A percentile compares a stretch with the other conserved stretches of the same genome.
These are phyloP conservation scores for Linanthus parryae DNA, from an alignment of 148 eudicot species.

Conservation along the genomic window DNA sequence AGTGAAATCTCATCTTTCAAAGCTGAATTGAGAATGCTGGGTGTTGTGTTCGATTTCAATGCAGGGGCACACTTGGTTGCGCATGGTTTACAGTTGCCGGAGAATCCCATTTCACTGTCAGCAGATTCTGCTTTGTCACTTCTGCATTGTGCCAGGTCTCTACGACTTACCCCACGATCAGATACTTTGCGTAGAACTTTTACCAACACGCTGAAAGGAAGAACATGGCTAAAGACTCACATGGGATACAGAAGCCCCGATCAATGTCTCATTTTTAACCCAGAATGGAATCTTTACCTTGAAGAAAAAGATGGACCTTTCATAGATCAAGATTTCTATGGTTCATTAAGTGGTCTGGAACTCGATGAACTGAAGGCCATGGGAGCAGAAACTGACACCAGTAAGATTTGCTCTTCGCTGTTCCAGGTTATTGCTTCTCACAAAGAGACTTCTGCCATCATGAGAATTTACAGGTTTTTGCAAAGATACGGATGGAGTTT, in stretches of 20 bases:
- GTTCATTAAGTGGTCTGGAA: not conserved
- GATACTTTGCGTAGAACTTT: constrained; percentile 2
- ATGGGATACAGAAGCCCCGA: constrained; percentile 14
- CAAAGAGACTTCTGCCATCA: constrained; percentile 1
- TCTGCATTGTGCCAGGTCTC: constrained; percentile 1
- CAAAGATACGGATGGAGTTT: constrained; percentile 2
- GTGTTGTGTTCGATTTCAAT: constrained; percentile 12
- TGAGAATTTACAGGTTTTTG: constrained; percentile 5
- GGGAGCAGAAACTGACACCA: constrained; percentile 7
- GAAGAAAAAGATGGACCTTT: constrained; percentile 12
- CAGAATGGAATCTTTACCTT: constrained; percentile 9
- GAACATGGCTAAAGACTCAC: constrained; percentile 19
- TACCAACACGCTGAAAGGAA: not conserved
- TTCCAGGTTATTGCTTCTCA: constrained; percentile 5
- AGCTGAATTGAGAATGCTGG: constrained; percentile 15
- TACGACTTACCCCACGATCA: constrained; percentile 2
- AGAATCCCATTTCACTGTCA: not conserved
- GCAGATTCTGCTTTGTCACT: constrained; percentile 2
- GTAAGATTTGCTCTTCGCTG: constrained; percentile 3
- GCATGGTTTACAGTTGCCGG: not conserved
- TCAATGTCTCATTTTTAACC: constrained; percentile 7
- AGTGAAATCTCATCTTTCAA: constrained; percentile 8
- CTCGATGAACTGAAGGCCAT: constrained; percentile 10
- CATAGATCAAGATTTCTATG: constrained; percentile 16
- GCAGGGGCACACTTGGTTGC: constrained; percentile 13